A percentile compares a stretch with the other conserved stretches of the same genome.
Evolutionary conservation across 2,329 filamentous ascomycete species (phyloP).

Genomic region (Magnaporthales sp.): DNA sequence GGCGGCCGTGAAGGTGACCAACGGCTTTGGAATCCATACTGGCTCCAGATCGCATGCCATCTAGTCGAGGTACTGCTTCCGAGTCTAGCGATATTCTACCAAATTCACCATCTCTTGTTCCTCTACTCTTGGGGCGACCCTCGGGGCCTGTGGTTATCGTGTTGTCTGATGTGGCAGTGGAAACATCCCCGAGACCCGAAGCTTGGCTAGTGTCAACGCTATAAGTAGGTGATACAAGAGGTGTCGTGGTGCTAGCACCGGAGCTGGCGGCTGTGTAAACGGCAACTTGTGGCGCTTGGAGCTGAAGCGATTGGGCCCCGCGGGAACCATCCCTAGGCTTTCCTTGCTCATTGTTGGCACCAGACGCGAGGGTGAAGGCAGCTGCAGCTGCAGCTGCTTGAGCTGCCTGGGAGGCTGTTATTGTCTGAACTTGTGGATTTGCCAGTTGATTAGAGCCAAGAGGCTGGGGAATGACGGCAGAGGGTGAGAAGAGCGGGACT

Average conservation of each 20-base stretch:
- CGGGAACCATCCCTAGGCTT: background rate
- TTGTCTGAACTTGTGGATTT: background rate
- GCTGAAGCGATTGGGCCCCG: background rate
- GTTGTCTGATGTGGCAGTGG: background rate
- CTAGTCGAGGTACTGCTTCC: background rate
- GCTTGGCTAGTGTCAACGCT: background rate
- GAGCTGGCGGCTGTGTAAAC: slow-evolving; percentile 3
- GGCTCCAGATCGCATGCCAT: background rate
- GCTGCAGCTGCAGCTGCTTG: background rate
- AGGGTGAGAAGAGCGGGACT: background rate
- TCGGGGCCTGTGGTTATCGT: background rate
- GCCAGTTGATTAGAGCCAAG: background rate
- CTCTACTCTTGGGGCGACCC: too few species aligned
- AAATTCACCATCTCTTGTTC: background rate
- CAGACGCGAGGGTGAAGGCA: background rate
- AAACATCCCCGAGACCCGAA: background rate
- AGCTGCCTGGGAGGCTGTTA: background rate
- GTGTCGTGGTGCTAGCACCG: background rate
- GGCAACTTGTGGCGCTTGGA: slow-evolving; percentile 1
- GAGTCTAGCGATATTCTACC: background rate
- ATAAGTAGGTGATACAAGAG: background rate
- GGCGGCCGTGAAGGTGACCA: background rate
- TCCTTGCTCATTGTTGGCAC: background rate
- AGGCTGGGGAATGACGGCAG: background rate
- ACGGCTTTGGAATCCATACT: background rate